Evolutionary conservation across 257 asterid species (phyloP).

Genomic region (Penstemon barbatus): DNA sequence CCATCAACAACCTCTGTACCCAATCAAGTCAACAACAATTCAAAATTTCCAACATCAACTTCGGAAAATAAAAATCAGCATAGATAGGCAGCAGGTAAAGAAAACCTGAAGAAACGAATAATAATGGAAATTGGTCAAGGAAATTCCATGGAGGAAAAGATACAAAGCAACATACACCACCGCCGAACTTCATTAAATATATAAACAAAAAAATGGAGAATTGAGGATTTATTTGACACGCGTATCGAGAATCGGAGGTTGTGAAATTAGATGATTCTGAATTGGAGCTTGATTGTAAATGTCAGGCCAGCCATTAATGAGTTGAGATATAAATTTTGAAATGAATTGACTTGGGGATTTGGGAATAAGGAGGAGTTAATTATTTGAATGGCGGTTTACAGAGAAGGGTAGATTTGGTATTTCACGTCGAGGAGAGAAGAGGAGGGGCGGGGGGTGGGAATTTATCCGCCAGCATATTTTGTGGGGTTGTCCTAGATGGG

Average conservation of each 20-base stretch:
- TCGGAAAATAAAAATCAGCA: background rate
- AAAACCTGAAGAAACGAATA: slow-evolving; percentile 37
- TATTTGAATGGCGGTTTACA: too few species aligned
- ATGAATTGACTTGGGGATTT: too few species aligned
- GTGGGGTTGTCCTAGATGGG: too few species aligned
- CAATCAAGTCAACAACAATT: slow-evolving; percentile 15
- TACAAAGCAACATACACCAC: slow-evolving; percentile 35
- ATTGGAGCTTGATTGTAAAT: background rate
- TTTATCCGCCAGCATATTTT: too few species aligned
- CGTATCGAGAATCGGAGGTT: background rate
- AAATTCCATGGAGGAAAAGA: slow-evolving; percentile 30
- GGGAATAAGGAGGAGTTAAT: too few species aligned
- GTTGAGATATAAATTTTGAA: too few species aligned
- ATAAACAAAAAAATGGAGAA: slow-evolving; percentile 17
- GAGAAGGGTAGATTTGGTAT: too few species aligned
- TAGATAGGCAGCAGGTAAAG: background rate
- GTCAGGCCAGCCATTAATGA: too few species aligned
- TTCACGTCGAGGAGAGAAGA: too few species aligned
- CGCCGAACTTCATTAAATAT: slow-evolving; percentile 45
- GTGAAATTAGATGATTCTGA: background rate
- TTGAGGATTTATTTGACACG: background rate
- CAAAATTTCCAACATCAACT: slow-evolving; percentile 17
- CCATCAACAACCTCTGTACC: slow-evolving; percentile 44
- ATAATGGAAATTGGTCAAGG: slow-evolving; percentile 29
- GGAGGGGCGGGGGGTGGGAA: too few species aligned